Percentiles rank a stretch among this genome's conserved stretches.
These are phyloP conservation scores for Podila horticola DNA, from an alignment of 192 early-diverging fungal species.

Conservation along the genomic window DNA sequence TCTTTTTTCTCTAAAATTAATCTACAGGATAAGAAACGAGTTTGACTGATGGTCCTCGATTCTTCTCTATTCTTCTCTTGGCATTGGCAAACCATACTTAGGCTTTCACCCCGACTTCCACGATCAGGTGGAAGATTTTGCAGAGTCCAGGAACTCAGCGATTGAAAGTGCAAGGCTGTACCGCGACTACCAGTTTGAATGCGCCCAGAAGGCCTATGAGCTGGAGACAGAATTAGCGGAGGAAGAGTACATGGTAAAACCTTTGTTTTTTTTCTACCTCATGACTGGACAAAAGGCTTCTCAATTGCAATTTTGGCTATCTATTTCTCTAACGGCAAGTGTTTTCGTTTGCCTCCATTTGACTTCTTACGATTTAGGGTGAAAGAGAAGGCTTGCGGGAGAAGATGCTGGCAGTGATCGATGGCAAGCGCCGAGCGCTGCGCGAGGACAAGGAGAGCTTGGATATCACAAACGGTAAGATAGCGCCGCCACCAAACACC, in stretches of 20 bases:
- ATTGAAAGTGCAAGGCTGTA: slow-evolving; percentile 67
- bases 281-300: not conserved
- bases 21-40: not conserved
- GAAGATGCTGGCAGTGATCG: slow-evolving; percentile 78
- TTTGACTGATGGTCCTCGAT: slow-evolving; percentile 5
- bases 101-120: slow-evolving; percentile 76
- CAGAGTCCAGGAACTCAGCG: slow-evolving; percentile 63
- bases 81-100: slow-evolving; percentile 29
- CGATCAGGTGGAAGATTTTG: slow-evolving; percentile 70
- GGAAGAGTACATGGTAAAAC: slow-evolving; percentile 70
- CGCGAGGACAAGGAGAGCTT: slow-evolving; percentile 88
- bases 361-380: slow-evolving; percentile 33
- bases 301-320: not conserved
- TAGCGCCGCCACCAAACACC: not conserved
- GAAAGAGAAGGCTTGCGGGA: slow-evolving; percentile 79
- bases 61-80: not conserved
- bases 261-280: not conserved
- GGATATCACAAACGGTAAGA: slow-evolving; percentile 74
- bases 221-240: slow-evolving; percentile 70
- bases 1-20: not conserved
- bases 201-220: slow-evolving; percentile 71
- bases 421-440: slow-evolving; percentile 79
- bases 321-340: slow-evolving; percentile 2
- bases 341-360: slow-evolving; percentile 6
- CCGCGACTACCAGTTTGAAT: slow-evolving; percentile 76